Evolutionary conservation across 2,329 filamentous ascomycete genomes (phyloP).

Genomic region (Stemphylium beticola): DNA sequence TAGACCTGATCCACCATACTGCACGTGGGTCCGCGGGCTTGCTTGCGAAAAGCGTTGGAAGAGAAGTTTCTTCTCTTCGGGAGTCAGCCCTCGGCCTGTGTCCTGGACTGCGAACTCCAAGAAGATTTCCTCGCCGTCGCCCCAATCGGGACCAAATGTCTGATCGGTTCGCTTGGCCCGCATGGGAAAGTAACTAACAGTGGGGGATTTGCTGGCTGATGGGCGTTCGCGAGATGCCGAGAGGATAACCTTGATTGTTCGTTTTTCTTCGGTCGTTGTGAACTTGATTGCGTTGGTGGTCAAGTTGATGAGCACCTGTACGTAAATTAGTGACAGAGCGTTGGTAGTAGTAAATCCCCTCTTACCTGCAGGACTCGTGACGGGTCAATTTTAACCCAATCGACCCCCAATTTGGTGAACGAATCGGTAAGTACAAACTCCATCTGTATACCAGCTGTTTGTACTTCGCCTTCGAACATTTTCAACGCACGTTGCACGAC

Average conservation of each 20-base stretch:
- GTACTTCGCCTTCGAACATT: slow-evolving; percentile 79
- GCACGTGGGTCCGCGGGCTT: slow-evolving; percentile 75
- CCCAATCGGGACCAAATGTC: slow-evolving; percentile 69
- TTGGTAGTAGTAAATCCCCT: background rate
- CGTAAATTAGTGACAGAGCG: slow-evolving; percentile 3
- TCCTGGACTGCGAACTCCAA: slow-evolving; percentile 78
- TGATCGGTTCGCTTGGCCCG: slow-evolving; percentile 57
- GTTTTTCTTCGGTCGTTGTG: slow-evolving; percentile 67
- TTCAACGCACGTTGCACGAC: slow-evolving; percentile 72
- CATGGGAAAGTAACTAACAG: slow-evolving; percentile 68
- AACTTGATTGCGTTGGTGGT: slow-evolving; percentile 85
- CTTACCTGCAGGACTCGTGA: slow-evolving; percentile 70
- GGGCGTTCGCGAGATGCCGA: slow-evolving; percentile 66
- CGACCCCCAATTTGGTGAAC: slow-evolving; percentile 62
- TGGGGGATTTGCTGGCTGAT: slow-evolving; percentile 48
- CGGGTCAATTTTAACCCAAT: slow-evolving; percentile 76
- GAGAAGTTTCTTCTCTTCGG: slow-evolving; percentile 73
- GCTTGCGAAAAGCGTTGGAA: slow-evolving; percentile 83
- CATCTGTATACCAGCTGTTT: slow-evolving; percentile 71
- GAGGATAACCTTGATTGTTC: slow-evolving; percentile 70
- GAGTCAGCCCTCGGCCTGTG: slow-evolving; percentile 74
- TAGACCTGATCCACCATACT: slow-evolving; percentile 79
- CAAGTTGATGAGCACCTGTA: slow-evolving; percentile 73
- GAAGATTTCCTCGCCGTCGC: slow-evolving; percentile 67
- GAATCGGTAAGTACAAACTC: slow-evolving; percentile 68